phyloP scores from a whole-genome alignment of 1,284 basidiomycete genomes.

The Peniophora sp. region DNA sequence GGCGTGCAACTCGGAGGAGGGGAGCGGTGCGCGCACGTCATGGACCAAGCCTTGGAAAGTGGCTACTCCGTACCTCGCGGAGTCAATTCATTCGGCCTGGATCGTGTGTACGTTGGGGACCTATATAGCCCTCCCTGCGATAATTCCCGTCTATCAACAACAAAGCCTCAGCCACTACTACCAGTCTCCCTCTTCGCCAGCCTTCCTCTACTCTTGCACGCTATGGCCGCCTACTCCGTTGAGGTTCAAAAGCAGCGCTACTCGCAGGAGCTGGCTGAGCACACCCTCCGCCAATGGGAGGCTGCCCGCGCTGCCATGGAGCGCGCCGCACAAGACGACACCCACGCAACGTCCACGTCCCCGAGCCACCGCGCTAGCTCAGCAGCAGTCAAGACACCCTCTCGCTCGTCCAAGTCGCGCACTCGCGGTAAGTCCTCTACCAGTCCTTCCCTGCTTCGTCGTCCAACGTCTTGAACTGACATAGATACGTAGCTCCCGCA shows the following conservation, averaged over 20 bases:
- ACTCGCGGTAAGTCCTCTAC: no score
- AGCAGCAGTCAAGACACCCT: no score
- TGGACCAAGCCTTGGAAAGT: background rate
- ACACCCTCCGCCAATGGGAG: conserved; percentile 52
- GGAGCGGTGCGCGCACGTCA: background rate
- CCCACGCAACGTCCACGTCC: background rate
- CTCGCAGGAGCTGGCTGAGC: conserved; percentile 47
- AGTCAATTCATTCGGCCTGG: no score
- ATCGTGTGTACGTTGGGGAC: no score
- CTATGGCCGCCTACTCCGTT: conserved; percentile 15
- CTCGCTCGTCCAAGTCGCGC: no score
- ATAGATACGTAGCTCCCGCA: no score
- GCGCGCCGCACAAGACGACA: conserved; percentile 12
- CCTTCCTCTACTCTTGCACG: conserved; percentile 3
- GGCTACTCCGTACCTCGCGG: background rate
- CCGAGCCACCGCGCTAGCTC: background rate
- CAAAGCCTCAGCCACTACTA: no score
- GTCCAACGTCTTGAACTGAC: no score
- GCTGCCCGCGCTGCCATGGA: conserved; percentile 21
- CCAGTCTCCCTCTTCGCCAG: conserved; percentile 1
- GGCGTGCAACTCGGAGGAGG: no score
- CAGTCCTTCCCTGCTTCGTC: no score
- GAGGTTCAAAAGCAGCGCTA: conserved; percentile 46
- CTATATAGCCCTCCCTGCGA: no score
- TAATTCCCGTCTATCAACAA: no score